These are phyloP conservation scores for Ceratobasidium sp. DNA, from an alignment of 1,284 basidiomycete genomes.

Conservation along the genomic window DNA sequence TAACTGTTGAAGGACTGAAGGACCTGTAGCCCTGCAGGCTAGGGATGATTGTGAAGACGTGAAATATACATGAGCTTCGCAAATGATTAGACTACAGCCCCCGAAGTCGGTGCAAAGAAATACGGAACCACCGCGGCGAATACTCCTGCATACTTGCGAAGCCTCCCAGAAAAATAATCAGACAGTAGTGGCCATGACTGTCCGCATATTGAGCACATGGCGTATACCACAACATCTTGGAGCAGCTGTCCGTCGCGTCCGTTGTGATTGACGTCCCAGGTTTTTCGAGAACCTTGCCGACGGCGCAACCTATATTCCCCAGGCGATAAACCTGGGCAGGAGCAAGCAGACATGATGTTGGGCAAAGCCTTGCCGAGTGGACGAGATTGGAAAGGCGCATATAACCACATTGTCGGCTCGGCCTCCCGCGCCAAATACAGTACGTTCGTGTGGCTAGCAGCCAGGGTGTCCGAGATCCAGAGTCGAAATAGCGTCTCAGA, in stretches of 20 bases:
- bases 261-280: conserved; percentile 3
- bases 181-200: conserved; percentile 1
- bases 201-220: background rate
- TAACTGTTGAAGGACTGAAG: too few species aligned
- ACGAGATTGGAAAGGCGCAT: background rate
- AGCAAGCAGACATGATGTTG: background rate
- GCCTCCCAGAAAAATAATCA: background rate
- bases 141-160: background rate
- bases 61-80: too few species aligned
- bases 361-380: background rate
- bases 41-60: too few species aligned
- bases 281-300: background rate
- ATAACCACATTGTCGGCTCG: background rate
- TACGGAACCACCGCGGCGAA: conserved; percentile 1
- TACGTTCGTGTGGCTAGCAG: background rate
- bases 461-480: background rate
- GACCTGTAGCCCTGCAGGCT: too few species aligned
- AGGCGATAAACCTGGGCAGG: background rate
- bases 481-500: background rate
- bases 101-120: background rate
- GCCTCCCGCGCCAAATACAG: background rate
- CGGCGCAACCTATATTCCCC: background rate
- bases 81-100: background rate
- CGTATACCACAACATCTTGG: background rate
- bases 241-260: background rate